These are phyloP conservation scores for Musa balbisiana DNA, from an alignment of 202 grass and related monocot genomes.

Conservation along the genomic window DNA sequence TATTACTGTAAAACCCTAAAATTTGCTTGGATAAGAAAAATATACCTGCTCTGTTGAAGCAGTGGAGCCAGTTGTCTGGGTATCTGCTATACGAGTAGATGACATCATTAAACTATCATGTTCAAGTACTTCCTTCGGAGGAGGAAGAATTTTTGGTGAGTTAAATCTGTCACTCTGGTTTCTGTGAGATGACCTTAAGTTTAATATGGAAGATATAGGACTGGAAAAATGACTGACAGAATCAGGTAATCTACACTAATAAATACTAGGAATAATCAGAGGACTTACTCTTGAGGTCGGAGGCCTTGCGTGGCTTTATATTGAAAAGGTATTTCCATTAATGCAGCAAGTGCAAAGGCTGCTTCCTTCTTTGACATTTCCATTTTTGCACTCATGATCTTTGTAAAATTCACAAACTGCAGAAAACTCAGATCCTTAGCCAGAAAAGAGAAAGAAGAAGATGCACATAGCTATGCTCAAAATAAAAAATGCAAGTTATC, in stretches of 20 bases:
- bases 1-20: background rate
- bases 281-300: slow-evolving; percentile 5
- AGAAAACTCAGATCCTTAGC: slow-evolving; percentile 3
- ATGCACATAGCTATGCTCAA: background rate
- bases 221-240: background rate
- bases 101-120: slow-evolving; percentile 42
- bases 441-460: background rate
- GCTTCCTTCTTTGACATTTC: slow-evolving; percentile 79
- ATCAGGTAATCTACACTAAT: background rate
- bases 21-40: background rate
- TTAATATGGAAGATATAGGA: background rate
- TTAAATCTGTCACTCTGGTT: slow-evolving; percentile 26
- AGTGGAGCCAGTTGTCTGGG: slow-evolving; percentile 27
- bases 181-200: slow-evolving; percentile 11
- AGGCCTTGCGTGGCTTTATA: slow-evolving; percentile 24
- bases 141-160: slow-evolving; percentile 59
- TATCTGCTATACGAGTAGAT: slow-evolving; percentile 26
- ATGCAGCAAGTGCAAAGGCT: slow-evolving; percentile 68
- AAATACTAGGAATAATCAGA: background rate
- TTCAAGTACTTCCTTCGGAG: slow-evolving; percentile 60
- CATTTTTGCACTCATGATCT: slow-evolving; percentile 70
- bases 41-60: slow-evolving; percentile 49
- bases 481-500: background rate
- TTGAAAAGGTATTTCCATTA: slow-evolving; percentile 28
- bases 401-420: slow-evolving; percentile 96